Conservation (phyloP, 805 yeast species). For the Wickerhamomyces sydowiorum region DNA sequence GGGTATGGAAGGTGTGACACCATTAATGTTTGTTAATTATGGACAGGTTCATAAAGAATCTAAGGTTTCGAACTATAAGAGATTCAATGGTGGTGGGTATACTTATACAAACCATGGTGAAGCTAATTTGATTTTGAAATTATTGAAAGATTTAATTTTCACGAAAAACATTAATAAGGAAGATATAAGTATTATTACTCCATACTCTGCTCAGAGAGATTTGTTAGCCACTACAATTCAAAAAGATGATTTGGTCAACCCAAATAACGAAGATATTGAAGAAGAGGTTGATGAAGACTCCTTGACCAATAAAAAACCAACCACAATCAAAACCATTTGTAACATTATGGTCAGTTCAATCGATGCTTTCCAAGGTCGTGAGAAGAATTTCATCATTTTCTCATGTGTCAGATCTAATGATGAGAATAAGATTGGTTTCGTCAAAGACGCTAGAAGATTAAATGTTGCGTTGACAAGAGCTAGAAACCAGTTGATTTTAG, state of each 20-base stretch:
- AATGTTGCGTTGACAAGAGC: constrained; percentile 75
- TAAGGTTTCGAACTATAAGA: constrained; percentile 39
- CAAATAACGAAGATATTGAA: constrained; percentile 38
- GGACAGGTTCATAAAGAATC: constrained; percentile 40
- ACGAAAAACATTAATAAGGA: constrained; percentile 45
- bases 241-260: constrained; percentile 50
- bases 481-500: constrained; percentile 50
- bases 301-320: constrained; percentile 8
- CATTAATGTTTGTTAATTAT: constrained; percentile 59
- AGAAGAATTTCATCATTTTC: constrained; percentile 68
- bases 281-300: constrained; percentile 54
- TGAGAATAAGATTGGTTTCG: constrained; percentile 50
- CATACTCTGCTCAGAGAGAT: constrained; percentile 74
- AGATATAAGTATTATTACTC: constrained; percentile 64
- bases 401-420: constrained; percentile 70
- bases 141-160: constrained; percentile 43
- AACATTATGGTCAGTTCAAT: constrained; percentile 50
- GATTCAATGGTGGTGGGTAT: constrained; percentile 41
- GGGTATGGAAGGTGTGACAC: constrained; percentile 40
- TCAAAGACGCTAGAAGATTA: constrained; percentile 54
- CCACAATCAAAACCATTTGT: constrained; percentile 28
- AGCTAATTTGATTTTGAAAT: constrained; percentile 38
- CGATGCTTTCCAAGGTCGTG: constrained; percentile 89
- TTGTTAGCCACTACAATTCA: constrained; percentile 45
- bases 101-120: constrained; percentile 57